Evolutionary conservation across 495 filamentous ascomycete species (phyloP), one percentile per base, ranked within the genome.

Genomic region (Penicillium silybi): DNA sequence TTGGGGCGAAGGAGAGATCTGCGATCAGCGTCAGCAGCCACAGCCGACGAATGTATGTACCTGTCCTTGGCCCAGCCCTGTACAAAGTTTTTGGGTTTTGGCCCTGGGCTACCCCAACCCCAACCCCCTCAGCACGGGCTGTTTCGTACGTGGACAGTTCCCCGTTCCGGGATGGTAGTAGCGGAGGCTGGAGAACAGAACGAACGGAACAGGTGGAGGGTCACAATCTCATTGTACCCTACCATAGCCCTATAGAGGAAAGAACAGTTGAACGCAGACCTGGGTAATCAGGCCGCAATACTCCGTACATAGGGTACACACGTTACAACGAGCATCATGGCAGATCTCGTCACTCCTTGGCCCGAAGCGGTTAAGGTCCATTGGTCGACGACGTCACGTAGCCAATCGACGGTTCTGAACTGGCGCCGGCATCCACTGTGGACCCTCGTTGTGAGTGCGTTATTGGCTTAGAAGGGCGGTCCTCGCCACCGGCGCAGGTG

Each of bases 401-500:
- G 39, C 48, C 41, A 39, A 34, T 48, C n/a, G 13, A 32, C 1
- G 11, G 29, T 1, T 32, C 10, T 10, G 29, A 32, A 32, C 11
- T 11, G 29, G 29, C 29, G 29, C 29, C 29, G 11, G 29, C 29
- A 32, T 32, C 11, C 29, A 10, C 3, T 32, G 29, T 32, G 29
- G 29, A 32, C 13, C 29, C 10, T 10, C 8, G 1, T 13, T 10
- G 1, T 13, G 8, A 10, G 4, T 13, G 3, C 10, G 11, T 23
- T 38, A 35, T 25, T 35, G 17, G 37, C n/a, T 5, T 19, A n/a
- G 9, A 45, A n/a, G 7, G 23, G 27, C 22, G 47, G 41, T 48
- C 41, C 44, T 71, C 54, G 68, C 62, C 61, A 71, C 65, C 53
- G 44, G 34, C 35, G 53, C 39, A 20, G 65, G 65, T 66, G 67